Evolutionary conservation across 371 early-diverging fungal genomes (phyloP).

Genomic region (Syncephalastrum contaminatum): DNA sequence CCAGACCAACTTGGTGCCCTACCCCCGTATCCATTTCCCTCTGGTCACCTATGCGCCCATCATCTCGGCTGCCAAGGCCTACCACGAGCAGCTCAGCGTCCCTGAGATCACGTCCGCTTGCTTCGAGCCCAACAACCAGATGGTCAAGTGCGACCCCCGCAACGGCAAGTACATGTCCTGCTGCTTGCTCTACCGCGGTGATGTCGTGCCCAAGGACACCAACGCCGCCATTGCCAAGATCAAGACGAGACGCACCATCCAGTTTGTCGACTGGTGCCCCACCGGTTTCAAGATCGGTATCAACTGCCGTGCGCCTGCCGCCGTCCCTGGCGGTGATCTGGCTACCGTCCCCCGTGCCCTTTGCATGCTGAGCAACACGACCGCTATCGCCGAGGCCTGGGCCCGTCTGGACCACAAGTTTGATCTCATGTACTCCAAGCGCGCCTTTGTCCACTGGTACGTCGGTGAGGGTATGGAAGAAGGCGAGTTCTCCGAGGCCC

Average conservation of each 20-base stretch:
- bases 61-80: conserved; percentile 86
- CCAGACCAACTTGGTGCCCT: conserved; percentile 96
- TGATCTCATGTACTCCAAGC: conserved; percentile 94
- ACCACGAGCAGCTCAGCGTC: conserved; percentile 88
- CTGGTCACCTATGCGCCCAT: conserved; percentile 93
- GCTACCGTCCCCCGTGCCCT: conserved; percentile 89
- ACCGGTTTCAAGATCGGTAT: conserved; percentile 87
- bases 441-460: conserved; percentile 98
- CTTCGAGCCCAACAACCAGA: conserved; percentile 93
- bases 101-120: conserved; percentile 89
- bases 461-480: conserved; percentile 96
- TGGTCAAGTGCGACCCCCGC: conserved; percentile 94
- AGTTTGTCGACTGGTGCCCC: conserved; percentile 98
- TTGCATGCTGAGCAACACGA: conserved; percentile 93
- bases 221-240: conserved; percentile 85
- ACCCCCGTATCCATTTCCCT: conserved; percentile 95
- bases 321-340: conserved; percentile 84
- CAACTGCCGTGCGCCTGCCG: conserved; percentile 86
- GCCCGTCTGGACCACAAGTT: conserved; percentile 92
- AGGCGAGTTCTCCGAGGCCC: conserved; percentile 84
- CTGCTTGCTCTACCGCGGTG: conserved; percentile 92
- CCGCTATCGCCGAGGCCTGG: conserved; percentile 95
- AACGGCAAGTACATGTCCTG: conserved; percentile 96
- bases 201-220: conserved; percentile 82
- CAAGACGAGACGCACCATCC: conserved; percentile 87